Base-by-base conservation (phyloP, 345 rosid species). In the Aquilaria malaccensis region DNA sequence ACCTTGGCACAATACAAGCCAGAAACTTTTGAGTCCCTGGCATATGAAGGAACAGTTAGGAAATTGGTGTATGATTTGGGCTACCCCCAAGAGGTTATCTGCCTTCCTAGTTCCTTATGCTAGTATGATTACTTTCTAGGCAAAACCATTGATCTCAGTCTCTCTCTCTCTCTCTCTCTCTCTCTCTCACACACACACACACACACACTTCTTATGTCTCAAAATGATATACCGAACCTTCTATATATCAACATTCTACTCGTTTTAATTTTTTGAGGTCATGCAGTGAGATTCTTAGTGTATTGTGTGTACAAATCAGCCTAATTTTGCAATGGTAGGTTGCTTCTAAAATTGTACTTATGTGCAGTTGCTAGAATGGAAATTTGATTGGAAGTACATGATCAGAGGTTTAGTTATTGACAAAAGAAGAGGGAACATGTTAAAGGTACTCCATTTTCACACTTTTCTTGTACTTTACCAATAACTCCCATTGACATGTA, bases 311-410 rank as follows among this genome's bases (percentile, higher is more conserved):
- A 37, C 43, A 0, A 37, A 37, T 37, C 43, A 37, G 7, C 43
- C 43, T 37, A 9, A 22, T 5, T 37, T 37, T 5, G 43, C 43
- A 37, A 37, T 9, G 7, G 43, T 5, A 37, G 7, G 7, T 1
- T 37, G 43, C 7, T 37, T 37, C 43, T 37, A 37, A 37, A 9
- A 3, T 37, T 37, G 43, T 4, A 37, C 7, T 37, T 37, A 0
- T 29, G 2, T 76, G 54, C 77, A 90, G 97, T 68, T 90, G 72
- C 70, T 90, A 45, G 77, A 67, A 37, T 90, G 92, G 97, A 73
- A 78, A 60, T 90, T 90, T 77, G 92, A 87, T 67, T 85, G 95
- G 93, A 83, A 72, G n/a, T 85, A 90, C 73, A 90, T 90, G 97
- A 90, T 90, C 48, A 79, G 97, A 70, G 97, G 97, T 29, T 69